Evolutionary conservation across 73 alveolate genomes (phyloP), one percentile per base, ranked within the genome.

Genomic region (Uronychia setigera): DNA sequence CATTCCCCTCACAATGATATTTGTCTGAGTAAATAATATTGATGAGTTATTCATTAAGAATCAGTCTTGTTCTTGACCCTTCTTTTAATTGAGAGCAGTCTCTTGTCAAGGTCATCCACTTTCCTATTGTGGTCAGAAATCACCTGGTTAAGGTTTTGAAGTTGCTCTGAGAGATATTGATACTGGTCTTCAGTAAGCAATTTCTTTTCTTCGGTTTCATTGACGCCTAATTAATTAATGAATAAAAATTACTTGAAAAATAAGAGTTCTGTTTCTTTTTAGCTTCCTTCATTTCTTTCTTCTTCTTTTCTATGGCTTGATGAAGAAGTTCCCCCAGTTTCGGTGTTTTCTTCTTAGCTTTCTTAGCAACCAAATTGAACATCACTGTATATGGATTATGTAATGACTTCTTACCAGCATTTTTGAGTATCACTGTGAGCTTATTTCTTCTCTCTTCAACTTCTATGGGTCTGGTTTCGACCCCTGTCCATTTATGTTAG

Each of bases 371-470:
- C 84, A 88, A 74, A 31, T 34, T 35, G 77, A 74, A 59, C 84
- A 80, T 83, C 29, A 60, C 81, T 46, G 19, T 5, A 46, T 5
- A 11, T 19, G 19, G n/a, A 46, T 11, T 46, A n/a, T n/a, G n/a
- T n/a, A n/a, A n/a, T n/a, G n/a, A n/a, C n/a, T 5, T 11, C 5
- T 5, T 46, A 46, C 67, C 67, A 0, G 94, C 94, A 60, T 88
- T 88, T 34, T 88, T 88, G 59, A 88, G 88, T 29, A 30, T n/a
- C 29, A 80, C 91, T 1, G 94, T 88, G 27, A 88, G 82, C n/a
- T 77, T 0, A 59, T 83, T 82, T 58, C 94, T 32, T 67, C 90
- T 82, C 32, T 29, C 82, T 78, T 83, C 89, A 9, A 77, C 78
- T 5, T 75, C 85, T 0, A 25, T n/a, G 1, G 90, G 87, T 76